These are phyloP conservation scores for Hemileccinum impolitum DNA, from an alignment of 768 basidiomycete genomes.

Conservation along the genomic window DNA sequence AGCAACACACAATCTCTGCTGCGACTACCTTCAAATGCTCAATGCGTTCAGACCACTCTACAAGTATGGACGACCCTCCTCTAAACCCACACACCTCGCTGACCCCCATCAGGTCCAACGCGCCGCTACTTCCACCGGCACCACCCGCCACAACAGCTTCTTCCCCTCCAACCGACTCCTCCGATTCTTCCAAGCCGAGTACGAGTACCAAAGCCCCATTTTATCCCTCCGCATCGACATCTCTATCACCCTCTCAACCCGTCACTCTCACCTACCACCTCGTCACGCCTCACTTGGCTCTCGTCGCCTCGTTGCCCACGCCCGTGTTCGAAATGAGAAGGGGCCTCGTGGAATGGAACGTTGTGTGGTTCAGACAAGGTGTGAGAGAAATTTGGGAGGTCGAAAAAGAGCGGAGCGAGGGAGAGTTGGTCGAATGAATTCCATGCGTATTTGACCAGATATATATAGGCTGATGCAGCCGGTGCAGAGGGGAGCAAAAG, in stretches of 20 bases:
- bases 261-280: constrained; percentile 84
- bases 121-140: constrained; percentile 9
- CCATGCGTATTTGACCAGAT: too few species aligned
- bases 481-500: constrained; percentile 1
- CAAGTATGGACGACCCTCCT: constrained; percentile 45
- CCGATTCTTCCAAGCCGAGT: constrained; percentile 1
- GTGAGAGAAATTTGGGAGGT: constrained; percentile 79
- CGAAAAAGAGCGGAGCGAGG: constrained; percentile 50
- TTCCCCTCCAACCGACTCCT: not conserved
- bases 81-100: not conserved
- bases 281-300: constrained; percentile 66
- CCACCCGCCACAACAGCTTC: constrained; percentile 5
- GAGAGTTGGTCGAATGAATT: constrained; percentile 13
- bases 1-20: constrained; percentile 84
- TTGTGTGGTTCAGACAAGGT: constrained; percentile 81
- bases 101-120: constrained; percentile 21
- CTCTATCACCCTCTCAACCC: constrained; percentile 51
- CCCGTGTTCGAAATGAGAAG: constrained; percentile 67
- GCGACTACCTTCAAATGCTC: constrained; percentile 86
- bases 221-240: constrained; percentile 68
- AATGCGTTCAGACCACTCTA: constrained; percentile 85
- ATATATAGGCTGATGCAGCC: too few species aligned
- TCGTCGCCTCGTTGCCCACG: constrained; percentile 72
- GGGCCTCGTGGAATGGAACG: constrained; percentile 82
- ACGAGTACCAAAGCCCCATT: constrained; percentile 44